A percentile compares a stretch with the other conserved stretches of the same genome.
Conservation (phyloP, 805 yeast species). For the Pichia occidentalis region DNA sequence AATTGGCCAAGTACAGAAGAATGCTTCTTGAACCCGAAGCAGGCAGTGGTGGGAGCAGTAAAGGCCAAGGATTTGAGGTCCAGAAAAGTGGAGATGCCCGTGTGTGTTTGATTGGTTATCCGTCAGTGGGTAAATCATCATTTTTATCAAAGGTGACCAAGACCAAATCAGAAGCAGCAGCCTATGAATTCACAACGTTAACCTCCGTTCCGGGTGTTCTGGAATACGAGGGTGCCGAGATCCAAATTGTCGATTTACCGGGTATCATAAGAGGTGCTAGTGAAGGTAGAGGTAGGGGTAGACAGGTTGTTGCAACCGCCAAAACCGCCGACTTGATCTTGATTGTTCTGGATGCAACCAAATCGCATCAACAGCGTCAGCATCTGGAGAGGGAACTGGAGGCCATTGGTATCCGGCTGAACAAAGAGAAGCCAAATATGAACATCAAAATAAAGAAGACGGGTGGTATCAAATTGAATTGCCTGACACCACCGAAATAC, state of each 20-base stretch:
- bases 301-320: constrained; percentile 95
- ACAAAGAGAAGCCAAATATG: constrained; percentile 75
- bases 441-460: constrained; percentile 72
- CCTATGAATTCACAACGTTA: constrained; percentile 90
- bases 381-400: constrained; percentile 86
- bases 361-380: constrained; percentile 81
- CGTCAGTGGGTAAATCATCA: constrained; percentile 96
- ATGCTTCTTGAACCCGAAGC: constrained; percentile 88
- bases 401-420: constrained; percentile 87
- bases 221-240: constrained; percentile 93
- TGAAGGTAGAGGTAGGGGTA: constrained; percentile 95
- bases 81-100: constrained; percentile 95
- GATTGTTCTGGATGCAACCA: constrained; percentile 95
- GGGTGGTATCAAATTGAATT: constrained; percentile 85
- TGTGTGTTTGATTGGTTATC: constrained; percentile 91
- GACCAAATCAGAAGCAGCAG: constrained; percentile 92
- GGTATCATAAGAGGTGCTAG: constrained; percentile 96
- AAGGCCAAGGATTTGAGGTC: constrained; percentile 86
- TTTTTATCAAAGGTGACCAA: constrained; percentile 83
- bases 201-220: constrained; percentile 96
- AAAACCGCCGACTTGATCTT: constrained; percentile 88
- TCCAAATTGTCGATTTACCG: constrained; percentile 94
- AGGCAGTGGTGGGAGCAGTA: constrained; percentile 50
- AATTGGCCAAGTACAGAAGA: constrained; percentile 85
- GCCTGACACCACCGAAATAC: constrained; percentile 73